Evolutionary conservation across 2,329 filamentous ascomycete genomes (phyloP), one percentile per base, ranked within the genome.

Genomic region (Exophiala aquamarina): DNA sequence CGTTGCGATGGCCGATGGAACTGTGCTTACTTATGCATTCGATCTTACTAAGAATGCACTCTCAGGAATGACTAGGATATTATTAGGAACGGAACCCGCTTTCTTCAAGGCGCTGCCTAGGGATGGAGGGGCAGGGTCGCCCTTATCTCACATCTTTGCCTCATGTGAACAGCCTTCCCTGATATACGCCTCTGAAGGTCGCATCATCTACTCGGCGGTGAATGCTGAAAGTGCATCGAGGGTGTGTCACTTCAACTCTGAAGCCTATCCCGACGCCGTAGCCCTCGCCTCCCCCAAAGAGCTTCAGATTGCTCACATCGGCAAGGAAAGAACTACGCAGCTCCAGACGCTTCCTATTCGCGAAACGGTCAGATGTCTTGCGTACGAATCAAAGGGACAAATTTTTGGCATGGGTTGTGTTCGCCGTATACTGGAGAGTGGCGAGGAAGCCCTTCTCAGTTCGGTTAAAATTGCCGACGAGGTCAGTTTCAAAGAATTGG

Each of bases 131-230:
- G 19, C 23, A 7, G 74, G 74, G 1, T 73, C 84, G 42, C 75
- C 79, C 0, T 71, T 89, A 1, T 87, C 78, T 63, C 94, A 87
- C 59, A 84, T 98, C 1, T 95, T 98, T 64, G 89, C 90, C 1
- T 95, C 89, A 0, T 95, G 90, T 47, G 93, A 98, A 61, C 89
- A 96, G 62, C 88, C 93, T 0, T 96, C 89, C 54, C 70, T 98
- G 44, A 95, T 98, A 39, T 96, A 98, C 63, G 87, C 87, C 7
- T 83, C 84, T 0, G 90, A 96, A 63, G 89, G 87, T 1, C 81
- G 91, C 17, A 86, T 96, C 32, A 83, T 95, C 1, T 98, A 94
- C 69, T 95, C 91, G 3, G 91, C 93, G 2, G 89, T 96, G 1
- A 95, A 92, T 10, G 89, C 91, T 2, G 88, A 95, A 52, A 85